These are phyloP conservation scores for Bauhinia variegata DNA, from an alignment of 306 rosid genomes.

Conservation along the genomic window DNA sequence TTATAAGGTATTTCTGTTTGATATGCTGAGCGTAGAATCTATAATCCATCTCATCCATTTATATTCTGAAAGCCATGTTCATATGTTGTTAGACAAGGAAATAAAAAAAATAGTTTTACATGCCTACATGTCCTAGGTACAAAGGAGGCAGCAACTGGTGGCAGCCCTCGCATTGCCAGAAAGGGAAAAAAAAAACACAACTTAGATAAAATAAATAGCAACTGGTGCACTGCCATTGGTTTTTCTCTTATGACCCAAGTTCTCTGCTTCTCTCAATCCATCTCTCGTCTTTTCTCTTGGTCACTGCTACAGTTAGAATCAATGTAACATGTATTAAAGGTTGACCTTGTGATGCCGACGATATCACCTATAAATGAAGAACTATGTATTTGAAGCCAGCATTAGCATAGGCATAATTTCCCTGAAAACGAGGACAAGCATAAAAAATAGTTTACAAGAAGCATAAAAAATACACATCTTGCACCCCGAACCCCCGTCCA, in stretches of 20 bases:
- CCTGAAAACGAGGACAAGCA: conserved; percentile 6
- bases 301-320: too few species aligned
- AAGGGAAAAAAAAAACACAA: too few species aligned
- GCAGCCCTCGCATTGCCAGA: too few species aligned
- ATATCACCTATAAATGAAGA: background rate
- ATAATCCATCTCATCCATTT: background rate
- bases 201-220: too few species aligned
- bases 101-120: background rate
- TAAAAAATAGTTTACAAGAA: conserved; percentile 24
- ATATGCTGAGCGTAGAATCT: background rate
- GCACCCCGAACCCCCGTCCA: too few species aligned
- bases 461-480: conserved; percentile 7
- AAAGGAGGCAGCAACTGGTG: too few species aligned
- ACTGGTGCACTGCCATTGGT: too few species aligned
- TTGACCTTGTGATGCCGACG: conserved; percentile 35
- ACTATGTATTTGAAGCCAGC: conserved; percentile 19
- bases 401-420: background rate
- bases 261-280: too few species aligned
- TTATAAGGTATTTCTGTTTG: background rate
- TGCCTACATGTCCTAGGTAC: conserved; percentile 13
- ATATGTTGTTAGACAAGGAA: background rate
- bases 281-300: too few species aligned
- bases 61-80: conserved; percentile 5
- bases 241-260: too few species aligned
- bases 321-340: too few species aligned